These are phyloP conservation scores for Lonicera japonica DNA, from an alignment of 129 eudicot genomes.

Conservation along the genomic window DNA sequence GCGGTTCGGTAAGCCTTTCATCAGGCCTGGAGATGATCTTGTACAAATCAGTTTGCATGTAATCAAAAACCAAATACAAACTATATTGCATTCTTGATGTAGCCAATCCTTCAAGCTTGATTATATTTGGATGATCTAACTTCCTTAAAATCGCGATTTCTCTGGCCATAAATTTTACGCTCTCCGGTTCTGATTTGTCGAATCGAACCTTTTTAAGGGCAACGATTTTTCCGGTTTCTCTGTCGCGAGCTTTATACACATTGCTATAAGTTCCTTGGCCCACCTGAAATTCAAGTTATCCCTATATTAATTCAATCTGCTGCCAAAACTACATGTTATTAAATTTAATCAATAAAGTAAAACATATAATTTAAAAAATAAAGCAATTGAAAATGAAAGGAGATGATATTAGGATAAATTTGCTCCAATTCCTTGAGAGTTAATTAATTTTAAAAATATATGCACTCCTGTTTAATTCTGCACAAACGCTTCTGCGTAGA, in stretches of 20 bases:
- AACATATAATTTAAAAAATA: too few relatives aligned
- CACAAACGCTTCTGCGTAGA: too few relatives aligned
- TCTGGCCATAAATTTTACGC: constrained; percentile 66
- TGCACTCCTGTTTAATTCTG: too few relatives aligned
- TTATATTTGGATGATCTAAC: constrained; percentile 65
- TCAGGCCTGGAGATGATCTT: constrained; percentile 45
- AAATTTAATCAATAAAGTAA: too few relatives aligned
- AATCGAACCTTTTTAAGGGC: constrained; percentile 70
- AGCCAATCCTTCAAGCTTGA: constrained; percentile 70
- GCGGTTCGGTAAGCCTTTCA: constrained; percentile 52
- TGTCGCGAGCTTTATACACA: constrained; percentile 68
- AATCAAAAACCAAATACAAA: constrained; percentile 58
- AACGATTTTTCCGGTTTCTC: constrained; percentile 50
- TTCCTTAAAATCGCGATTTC: constrained; percentile 55
- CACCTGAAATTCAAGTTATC: constrained; percentile 18
- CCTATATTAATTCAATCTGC: too few relatives aligned
- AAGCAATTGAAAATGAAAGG: too few relatives aligned
- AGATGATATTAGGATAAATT: too few relatives aligned
- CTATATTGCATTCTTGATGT: constrained; percentile 66
- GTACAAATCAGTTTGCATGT: constrained; percentile 54
- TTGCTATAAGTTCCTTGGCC: constrained; percentile 76
- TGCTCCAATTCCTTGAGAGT: too few relatives aligned
- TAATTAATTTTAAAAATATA: too few relatives aligned
- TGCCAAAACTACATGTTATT: too few relatives aligned
- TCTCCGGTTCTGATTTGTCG: constrained; percentile 67